Percentiles rank a stretch among this genome's conserved stretches.
Conservation (phyloP, 768 basidiomycete species). For the Roridomyces roridus region DNA sequence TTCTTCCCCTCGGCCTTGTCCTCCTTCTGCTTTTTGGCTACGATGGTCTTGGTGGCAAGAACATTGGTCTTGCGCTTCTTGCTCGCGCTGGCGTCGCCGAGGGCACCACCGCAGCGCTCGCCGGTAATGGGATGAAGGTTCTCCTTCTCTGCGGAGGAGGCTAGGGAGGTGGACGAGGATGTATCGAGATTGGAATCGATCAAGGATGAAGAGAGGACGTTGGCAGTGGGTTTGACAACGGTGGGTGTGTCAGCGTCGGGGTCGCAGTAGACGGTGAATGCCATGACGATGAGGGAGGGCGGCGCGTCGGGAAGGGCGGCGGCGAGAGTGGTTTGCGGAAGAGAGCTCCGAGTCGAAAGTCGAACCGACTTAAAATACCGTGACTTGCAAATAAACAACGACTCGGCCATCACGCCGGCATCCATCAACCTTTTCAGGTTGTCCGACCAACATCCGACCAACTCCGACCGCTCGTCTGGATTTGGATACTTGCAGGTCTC, state of each 20-base stretch:
- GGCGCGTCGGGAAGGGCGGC: no score
- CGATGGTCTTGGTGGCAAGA: slow-evolving; percentile 58
- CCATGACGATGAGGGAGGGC: slow-evolving; percentile 52
- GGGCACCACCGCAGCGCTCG: slow-evolving; percentile 54
- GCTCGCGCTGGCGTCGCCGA: slow-evolving; percentile 35
- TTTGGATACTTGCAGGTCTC: no score
- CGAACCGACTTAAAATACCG: no score
- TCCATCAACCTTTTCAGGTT: no score
- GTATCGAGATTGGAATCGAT: slow-evolving; percentile 28
- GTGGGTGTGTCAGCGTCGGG: slow-evolving; percentile 43
- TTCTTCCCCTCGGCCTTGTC: slow-evolving; percentile 62
- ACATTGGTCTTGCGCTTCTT: slow-evolving; percentile 74
- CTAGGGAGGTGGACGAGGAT: slow-evolving; percentile 41
- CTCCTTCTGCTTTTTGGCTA: slow-evolving; percentile 51
- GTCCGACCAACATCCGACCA: no score
- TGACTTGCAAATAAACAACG: no score
- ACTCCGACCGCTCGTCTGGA: no score
- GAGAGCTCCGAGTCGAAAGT: no score
- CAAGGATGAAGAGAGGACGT: slow-evolving; percentile 29
- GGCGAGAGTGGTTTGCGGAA: no score
- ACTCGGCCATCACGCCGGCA: no score
- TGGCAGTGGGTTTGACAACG: slow-evolving; percentile 23
- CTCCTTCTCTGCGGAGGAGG: slow-evolving; percentile 68
- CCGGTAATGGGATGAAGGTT: slow-evolving; percentile 81
- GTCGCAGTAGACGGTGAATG: slow-evolving; percentile 74